Evolutionary conservation across 306 rosid species (phyloP).

Genomic region (Medicago arabica): DNA sequence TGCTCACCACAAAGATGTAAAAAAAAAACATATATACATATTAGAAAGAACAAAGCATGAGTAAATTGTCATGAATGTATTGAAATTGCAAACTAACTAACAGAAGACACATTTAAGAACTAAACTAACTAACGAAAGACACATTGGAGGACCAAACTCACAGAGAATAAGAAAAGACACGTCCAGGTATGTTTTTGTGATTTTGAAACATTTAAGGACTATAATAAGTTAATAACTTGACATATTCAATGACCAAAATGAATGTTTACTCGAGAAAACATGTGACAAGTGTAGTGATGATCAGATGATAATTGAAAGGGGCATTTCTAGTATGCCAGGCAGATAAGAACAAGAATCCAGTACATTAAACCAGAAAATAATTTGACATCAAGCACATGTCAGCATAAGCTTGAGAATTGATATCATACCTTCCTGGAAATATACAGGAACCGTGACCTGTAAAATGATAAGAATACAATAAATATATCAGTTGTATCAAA

Average conservation of each 20-base stretch:
- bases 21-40: not conserved
- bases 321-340: constrained; percentile 3
- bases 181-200: not conserved
- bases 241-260: not conserved
- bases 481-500: constrained; percentile 40
- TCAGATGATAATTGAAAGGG: not conserved
- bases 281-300: not conserved
- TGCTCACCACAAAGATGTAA: constrained; percentile 44
- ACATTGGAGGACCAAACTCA: not conserved
- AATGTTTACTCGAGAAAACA: not conserved
- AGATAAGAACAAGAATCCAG: not conserved
- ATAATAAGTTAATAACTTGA: not conserved
- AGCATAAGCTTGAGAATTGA: constrained; percentile 27
- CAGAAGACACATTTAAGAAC: not conserved
- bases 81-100: not conserved
- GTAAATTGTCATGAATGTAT: not conserved
- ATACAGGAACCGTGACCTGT: constrained; percentile 80
- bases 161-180: not conserved
- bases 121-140: not conserved
- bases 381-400: not conserved
- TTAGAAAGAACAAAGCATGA: not conserved
- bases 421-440: constrained; percentile 82
- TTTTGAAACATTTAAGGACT: not conserved
- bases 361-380: not conserved
- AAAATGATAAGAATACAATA: constrained; percentile 38